Percentiles rank a stretch among this genome's conserved stretches.
Conservation (phyloP, 1,139 yeast species). For the Suhomyces maxii region DNA sequence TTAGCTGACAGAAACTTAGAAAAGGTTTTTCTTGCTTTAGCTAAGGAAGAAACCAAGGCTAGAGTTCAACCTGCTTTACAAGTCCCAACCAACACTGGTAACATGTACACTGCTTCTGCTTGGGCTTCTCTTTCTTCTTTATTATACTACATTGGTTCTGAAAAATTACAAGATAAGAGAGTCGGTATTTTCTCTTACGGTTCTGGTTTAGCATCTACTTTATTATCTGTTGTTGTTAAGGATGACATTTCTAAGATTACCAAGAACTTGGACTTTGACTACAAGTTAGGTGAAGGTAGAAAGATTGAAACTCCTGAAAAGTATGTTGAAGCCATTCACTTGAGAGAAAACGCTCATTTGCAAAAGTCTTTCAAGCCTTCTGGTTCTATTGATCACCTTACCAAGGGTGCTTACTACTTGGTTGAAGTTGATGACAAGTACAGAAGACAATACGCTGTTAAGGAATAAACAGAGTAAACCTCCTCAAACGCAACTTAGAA, state of each 20-base stretch:
- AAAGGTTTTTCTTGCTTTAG: conserved; percentile 76
- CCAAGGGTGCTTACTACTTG: conserved; percentile 81
- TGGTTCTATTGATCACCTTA: conserved; percentile 73
- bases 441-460: conserved; percentile 76
- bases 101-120: conserved; percentile 95
- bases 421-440: conserved; percentile 82
- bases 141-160: conserved; percentile 72
- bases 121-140: conserved; percentile 87
- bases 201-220: conserved; percentile 92
- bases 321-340: conserved; percentile 76
- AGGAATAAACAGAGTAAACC: conserved; percentile 36
- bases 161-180: conserved; percentile 75
- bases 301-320: conserved; percentile 67
- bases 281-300: conserved; percentile 68
- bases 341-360: conserved; percentile 88
- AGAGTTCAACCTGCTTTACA: conserved; percentile 79
- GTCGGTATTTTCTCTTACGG: conserved; percentile 96
- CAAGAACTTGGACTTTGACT: conserved; percentile 64
- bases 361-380: conserved; percentile 76
- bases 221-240: conserved; percentile 74
- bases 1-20: conserved; percentile 80
- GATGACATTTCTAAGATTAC: conserved; percentile 79
- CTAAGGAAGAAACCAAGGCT: conserved; percentile 68
- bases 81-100: conserved; percentile 97
- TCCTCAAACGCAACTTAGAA: too few species aligned